These are phyloP conservation scores for Nakazawaea peltata DNA, from an alignment of 805 yeast species.

Conservation along the genomic window DNA sequence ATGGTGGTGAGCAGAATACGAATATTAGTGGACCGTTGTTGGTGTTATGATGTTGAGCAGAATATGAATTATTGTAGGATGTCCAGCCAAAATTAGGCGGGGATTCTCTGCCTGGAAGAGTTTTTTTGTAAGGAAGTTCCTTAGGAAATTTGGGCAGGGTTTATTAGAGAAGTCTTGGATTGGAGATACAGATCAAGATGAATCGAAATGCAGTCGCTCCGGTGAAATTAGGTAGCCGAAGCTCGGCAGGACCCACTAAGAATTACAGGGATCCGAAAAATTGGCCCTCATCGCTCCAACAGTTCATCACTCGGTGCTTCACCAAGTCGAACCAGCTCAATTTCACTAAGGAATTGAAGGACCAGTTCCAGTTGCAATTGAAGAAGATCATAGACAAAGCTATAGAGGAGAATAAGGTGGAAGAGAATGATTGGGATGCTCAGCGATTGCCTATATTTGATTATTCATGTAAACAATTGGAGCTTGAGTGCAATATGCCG, in stretches of 20 bases:
- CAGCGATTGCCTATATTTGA: conserved; percentile 42
- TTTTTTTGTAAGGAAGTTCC: too few relatives aligned
- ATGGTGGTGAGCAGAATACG: too few relatives aligned
- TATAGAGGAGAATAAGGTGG: conserved; percentile 30
- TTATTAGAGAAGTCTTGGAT: too few relatives aligned
- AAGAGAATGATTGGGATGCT: conserved; percentile 44
- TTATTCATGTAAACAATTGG: conserved; percentile 8
- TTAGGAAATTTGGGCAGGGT: too few relatives aligned
- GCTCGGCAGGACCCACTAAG: conserved; percentile 1
- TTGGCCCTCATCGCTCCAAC: conserved; percentile 52
- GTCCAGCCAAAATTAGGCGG: too few relatives aligned
- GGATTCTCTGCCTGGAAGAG: too few relatives aligned
- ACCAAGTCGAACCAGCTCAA: conserved; percentile 27
- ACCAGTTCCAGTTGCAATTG: conserved; percentile 39
- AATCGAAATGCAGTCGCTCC: conserved; percentile 11
- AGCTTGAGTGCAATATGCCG: conserved; percentile 5
- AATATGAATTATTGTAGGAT: too few relatives aligned
- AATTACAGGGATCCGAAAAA: conserved; percentile 21
- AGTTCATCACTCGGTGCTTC: conserved; percentile 43
- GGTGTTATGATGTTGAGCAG: too few relatives aligned
- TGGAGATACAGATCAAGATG: too few relatives aligned
- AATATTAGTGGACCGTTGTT: too few relatives aligned
- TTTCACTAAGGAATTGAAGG: conserved; percentile 22
- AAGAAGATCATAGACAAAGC: conserved; percentile 42
- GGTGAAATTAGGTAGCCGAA: conserved; percentile 15